phyloP scores from a whole-genome alignment of 148 eudicot species.

The Rhododendron ferrugineum region DNA sequence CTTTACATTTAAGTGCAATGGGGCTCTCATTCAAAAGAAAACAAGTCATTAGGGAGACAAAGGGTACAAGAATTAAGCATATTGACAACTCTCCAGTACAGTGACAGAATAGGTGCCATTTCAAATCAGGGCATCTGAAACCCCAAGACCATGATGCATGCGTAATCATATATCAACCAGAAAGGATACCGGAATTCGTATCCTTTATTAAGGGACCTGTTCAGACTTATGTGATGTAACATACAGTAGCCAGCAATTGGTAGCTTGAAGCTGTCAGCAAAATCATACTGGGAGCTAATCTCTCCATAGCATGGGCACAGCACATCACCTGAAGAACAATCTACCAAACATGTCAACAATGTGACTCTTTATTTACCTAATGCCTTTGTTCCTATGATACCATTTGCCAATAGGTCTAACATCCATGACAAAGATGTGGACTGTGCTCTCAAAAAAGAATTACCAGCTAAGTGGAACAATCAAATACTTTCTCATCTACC shows the following conservation, averaged over 20 bases:
- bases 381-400: not conserved
- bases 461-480: not conserved
- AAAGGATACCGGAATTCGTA: not conserved
- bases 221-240: not conserved
- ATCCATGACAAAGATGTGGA: not conserved
- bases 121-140: not conserved
- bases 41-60: not conserved
- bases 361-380: not conserved
- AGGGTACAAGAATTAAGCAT: not conserved
- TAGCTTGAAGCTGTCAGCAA: not conserved
- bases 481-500: not conserved
- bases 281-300: not conserved
- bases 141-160: not conserved
- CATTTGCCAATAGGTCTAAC: not conserved
- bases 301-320: not conserved
- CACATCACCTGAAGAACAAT: not conserved
- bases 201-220: not conserved
- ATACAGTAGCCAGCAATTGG: not conserved
- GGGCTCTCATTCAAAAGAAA: not conserved
- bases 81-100: not conserved
- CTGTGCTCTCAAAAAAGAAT: not conserved
- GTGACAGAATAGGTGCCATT: not conserved
- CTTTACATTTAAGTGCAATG: not conserved
- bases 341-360: not conserved
- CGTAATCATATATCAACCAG: not conserved